Evolutionary conservation across 805 yeast genomes (phyloP).

Genomic region (Millerozyma miso): DNA sequence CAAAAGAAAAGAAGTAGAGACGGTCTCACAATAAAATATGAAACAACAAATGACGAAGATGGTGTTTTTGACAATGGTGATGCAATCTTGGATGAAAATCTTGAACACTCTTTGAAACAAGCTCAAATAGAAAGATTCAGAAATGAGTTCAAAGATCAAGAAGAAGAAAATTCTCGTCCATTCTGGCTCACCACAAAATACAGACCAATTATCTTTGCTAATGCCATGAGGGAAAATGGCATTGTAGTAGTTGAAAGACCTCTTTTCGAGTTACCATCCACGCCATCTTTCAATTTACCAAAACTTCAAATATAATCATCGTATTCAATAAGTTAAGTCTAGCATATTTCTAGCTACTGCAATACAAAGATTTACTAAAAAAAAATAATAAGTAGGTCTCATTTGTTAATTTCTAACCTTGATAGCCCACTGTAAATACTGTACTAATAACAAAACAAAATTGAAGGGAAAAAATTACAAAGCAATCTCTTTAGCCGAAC

Average conservation of each 20-base stretch:
- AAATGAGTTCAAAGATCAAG: conserved; percentile 38
- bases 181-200: conserved; percentile 78
- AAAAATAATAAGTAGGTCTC: too few relatives aligned
- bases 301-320: conserved; percentile 38
- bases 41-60: conserved; percentile 20
- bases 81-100: conserved; percentile 19
- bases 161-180: conserved; percentile 36
- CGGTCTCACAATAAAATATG: conserved; percentile 33
- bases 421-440: background rate
- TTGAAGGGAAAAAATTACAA: background rate
- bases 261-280: conserved; percentile 47
- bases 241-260: conserved; percentile 78
- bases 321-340: conserved; percentile 5
- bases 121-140: conserved; percentile 29
- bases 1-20: conserved; percentile 42
- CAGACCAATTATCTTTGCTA: conserved; percentile 64
- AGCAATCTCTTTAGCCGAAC: too few relatives aligned
- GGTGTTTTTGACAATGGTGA: conserved; percentile 19
- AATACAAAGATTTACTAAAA: background rate
- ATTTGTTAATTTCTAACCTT: too few relatives aligned
- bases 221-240: conserved; percentile 49
- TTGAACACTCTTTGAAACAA: conserved; percentile 26
- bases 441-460: background rate
- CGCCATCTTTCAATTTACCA: conserved; percentile 63
- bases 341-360: background rate